phyloP scores from a whole-genome alignment of 352 stramenopile genomes.

The Phytophthora pluvialis region DNA sequence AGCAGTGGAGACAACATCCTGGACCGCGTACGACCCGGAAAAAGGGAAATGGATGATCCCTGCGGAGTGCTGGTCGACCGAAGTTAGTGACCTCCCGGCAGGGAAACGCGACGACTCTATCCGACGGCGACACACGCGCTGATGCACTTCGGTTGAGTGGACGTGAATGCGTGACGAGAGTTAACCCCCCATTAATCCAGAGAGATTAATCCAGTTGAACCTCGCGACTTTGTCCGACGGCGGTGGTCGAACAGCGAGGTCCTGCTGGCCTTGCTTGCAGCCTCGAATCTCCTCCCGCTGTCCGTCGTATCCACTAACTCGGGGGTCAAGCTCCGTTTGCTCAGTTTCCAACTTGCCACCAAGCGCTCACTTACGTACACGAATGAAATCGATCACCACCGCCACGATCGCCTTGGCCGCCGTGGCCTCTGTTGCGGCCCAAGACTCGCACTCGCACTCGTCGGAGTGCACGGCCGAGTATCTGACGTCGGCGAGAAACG shows the following conservation, averaged over 20 bases:
- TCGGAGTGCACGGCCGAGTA: conserved; percentile 35
- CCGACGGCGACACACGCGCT: conserved; percentile 9
- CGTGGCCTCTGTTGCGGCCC: conserved; percentile 10
- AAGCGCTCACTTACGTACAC: conserved; percentile 2
- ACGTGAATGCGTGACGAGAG: conserved; percentile 3
- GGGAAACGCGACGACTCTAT: not conserved
- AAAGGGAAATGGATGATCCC: conserved; percentile 13
- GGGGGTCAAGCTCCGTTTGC: not conserved
- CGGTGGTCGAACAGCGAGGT: conserved; percentile 13
- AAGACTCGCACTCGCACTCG: conserved; percentile 24
- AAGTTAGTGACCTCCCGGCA: conserved; percentile 2
- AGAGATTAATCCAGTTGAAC: conserved; percentile 15
- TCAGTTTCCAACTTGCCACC: conserved; percentile 35
- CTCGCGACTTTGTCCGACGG: conserved; percentile 20
- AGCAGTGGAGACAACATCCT: conserved; percentile 10
- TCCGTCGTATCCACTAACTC: conserved; percentile 6
- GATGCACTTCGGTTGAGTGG: conserved; percentile 7
- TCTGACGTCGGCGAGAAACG: conserved; percentile 29
- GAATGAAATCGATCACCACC: conserved; percentile 33
- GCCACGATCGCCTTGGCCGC: conserved; percentile 13
- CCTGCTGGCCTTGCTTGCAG: not conserved
- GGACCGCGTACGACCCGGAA: not conserved
- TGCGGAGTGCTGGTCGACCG: not conserved
- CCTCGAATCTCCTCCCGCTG: not conserved
- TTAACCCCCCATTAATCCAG: not conserved